A percentile compares a stretch with the other conserved stretches of the same genome.
Conservation (phyloP, 495 filamentous ascomycete genomes). For the Podospora didyma region DNA sequence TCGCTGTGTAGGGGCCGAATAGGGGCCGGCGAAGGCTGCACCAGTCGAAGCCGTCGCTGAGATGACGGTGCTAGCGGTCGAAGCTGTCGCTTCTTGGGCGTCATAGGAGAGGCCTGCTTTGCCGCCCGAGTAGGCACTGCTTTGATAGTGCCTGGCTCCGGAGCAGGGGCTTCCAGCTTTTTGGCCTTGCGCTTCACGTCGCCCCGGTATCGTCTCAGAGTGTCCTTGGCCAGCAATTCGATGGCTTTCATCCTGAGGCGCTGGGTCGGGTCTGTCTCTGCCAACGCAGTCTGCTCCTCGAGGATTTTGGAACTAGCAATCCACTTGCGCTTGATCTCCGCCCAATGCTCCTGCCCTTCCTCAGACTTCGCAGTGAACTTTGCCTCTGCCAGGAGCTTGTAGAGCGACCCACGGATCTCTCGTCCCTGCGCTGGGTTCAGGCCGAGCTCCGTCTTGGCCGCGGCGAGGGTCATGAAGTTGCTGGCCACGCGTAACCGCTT, state of each 20-base stretch:
- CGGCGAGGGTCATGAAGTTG: constrained; percentile 61
- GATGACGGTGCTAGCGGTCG: neutral
- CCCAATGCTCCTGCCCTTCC: constrained; percentile 68
- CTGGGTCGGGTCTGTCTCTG: constrained; percentile 50
- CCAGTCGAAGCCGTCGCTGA: neutral
- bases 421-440: constrained; percentile 70
- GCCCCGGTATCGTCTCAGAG: constrained; percentile 68
- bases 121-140: neutral
- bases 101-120: neutral
- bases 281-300: constrained; percentile 49
- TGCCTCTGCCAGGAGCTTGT: constrained; percentile 61
- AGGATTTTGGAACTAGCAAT: constrained; percentile 55
- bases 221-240: constrained; percentile 67
- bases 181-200: constrained; percentile 52
- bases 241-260: constrained; percentile 59
- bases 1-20: constrained; percentile 6
- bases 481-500: constrained; percentile 68
- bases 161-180: constrained; percentile 12
- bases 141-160: neutral
- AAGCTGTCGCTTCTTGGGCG: neutral
- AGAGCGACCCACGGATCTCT: constrained; percentile 61
- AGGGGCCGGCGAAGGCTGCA: neutral
- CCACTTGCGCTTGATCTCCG: constrained; percentile 66
- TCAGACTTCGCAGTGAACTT: constrained; percentile 72
- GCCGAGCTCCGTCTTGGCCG: constrained; percentile 68